Conservation (phyloP, 495 filamentous ascomycete genomes). For the Aspergillus funiculosus region DNA sequence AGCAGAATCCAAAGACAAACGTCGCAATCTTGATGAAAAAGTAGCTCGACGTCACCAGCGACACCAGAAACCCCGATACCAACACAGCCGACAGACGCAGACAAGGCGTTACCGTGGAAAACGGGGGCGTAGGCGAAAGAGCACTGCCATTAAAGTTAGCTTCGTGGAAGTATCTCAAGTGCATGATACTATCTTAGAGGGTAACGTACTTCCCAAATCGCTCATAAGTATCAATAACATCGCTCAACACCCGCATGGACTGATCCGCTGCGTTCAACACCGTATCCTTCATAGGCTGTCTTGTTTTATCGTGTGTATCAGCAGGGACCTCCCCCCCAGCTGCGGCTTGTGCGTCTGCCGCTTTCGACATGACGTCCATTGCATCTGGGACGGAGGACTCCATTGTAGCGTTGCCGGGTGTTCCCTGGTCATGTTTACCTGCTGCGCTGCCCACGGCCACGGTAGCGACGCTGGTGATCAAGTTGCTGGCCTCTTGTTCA, state of each 20-base stretch:
- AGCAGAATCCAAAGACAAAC: conserved; percentile 62
- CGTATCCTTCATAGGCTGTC: conserved; percentile 71
- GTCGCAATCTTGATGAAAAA: conserved; percentile 65
- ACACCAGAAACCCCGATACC: conserved; percentile 49
- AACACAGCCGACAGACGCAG: conserved; percentile 59
- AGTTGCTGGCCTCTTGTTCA: conserved; percentile 77
- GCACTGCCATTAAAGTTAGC: conserved; percentile 43
- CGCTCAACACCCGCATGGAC: conserved; percentile 68
- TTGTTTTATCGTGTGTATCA: conserved; percentile 69
- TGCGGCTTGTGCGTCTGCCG: conserved; percentile 54
- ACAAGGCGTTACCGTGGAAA: conserved; percentile 56
- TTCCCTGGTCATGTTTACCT: conserved; percentile 60
- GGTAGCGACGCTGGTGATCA: conserved; percentile 68
- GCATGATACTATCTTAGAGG: not conserved
- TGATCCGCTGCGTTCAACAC: conserved; percentile 73
- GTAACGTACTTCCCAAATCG: conserved; percentile 65
- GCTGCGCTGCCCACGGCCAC: conserved; percentile 71
- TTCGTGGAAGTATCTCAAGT: not conserved
- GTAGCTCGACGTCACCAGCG: conserved; percentile 62
- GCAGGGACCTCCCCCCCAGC: conserved; percentile 41
- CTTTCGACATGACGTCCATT: conserved; percentile 47
- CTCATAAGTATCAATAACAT: conserved; percentile 75
- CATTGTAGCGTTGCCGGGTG: conserved; percentile 38
- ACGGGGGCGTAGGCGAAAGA: conserved; percentile 72
- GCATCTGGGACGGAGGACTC: conserved; percentile 54